Base-by-base conservation (phyloP, 805 yeast species). In the Maudiozyma serrabonitensis region DNA sequence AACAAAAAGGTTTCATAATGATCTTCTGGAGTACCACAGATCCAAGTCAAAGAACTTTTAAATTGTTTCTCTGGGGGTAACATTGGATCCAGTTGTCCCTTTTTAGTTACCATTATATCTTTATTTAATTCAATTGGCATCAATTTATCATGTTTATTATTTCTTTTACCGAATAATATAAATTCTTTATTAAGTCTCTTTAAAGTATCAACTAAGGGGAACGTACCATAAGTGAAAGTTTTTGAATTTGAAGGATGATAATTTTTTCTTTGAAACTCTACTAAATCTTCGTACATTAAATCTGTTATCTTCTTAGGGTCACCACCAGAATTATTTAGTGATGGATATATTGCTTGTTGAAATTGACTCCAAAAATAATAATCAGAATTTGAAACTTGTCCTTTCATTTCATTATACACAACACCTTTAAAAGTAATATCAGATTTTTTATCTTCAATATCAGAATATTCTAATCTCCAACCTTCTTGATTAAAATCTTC, bases 391-490 rank as follows among this genome's bases (percentile, higher is more conserved):
- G 96, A 85, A 62, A 87, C 79, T 67, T 91, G 97, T 8, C 99
- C 99, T 68, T 93, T 93, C 99, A 93, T 93, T 69, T 93, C 99
- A 63, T 93, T 93, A 65, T 86, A 93, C 2, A 93, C 99, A 34
- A 93, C 99, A 43, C 99, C 99, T 67, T 93, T 93, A 67, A 88
- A 87, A 4, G 71, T 72, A 41, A 93, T 62, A 1, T 87, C 85
- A 13, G 87, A 74, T 0, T 58, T 51, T 15, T 71, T 69, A 61
- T 90, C 89, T 6, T 74, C 66, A 6, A 80, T 67, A 47, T 73
- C 75, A 47, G 76, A 77, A 56, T 87, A 79, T 66, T 93, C 99
- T 39, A 93, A 70, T 62, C 99, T 80, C 99, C 99, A 93, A 37
- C 99, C 99, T 69, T 93, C 99, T 70, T 93, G 99, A 54, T 75